Percentiles rank a stretch among this genome's conserved stretches.
Conservation (phyloP, 148 eudicot genomes). For the Salicornia ramosissima region DNA sequence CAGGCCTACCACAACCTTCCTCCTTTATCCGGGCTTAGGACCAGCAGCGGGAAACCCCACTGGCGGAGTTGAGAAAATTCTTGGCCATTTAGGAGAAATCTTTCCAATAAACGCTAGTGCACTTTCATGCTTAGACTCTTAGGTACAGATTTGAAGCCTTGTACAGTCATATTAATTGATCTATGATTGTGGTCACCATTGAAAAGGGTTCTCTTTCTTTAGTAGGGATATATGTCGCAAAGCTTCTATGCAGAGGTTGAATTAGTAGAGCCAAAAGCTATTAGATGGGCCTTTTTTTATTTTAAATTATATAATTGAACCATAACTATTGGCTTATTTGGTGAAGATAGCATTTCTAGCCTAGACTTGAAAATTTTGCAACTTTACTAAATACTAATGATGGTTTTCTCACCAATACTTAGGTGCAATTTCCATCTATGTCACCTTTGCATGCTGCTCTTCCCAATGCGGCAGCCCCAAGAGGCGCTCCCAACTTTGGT, state of each 20-base stretch:
- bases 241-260: background rate
- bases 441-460: conserved; percentile 70
- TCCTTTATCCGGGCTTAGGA: no score
- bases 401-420: conserved; percentile 8
- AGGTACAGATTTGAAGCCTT: background rate
- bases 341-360: no score
- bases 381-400: background rate
- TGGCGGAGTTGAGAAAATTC: no score
- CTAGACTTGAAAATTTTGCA: background rate
- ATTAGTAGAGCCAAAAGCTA: no score
- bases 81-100: no score
- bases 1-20: no score
- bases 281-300: no score
- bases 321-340: no score
- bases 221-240: background rate
- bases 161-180: background rate
- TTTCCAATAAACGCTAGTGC: background rate
- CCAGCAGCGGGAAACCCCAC: no score
- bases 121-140: background rate
- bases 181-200: background rate
- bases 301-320: no score
- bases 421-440: conserved; percentile 77
- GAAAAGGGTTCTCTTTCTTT: background rate
- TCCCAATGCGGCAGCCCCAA: conserved; percentile 46
- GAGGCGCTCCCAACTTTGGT: conserved; percentile 49